Percentiles rank a stretch among this genome's conserved stretches.
These are phyloP conservation scores for Umbellularia californica DNA, from an alignment of 164 flowering plant species.

Conservation along the genomic window DNA sequence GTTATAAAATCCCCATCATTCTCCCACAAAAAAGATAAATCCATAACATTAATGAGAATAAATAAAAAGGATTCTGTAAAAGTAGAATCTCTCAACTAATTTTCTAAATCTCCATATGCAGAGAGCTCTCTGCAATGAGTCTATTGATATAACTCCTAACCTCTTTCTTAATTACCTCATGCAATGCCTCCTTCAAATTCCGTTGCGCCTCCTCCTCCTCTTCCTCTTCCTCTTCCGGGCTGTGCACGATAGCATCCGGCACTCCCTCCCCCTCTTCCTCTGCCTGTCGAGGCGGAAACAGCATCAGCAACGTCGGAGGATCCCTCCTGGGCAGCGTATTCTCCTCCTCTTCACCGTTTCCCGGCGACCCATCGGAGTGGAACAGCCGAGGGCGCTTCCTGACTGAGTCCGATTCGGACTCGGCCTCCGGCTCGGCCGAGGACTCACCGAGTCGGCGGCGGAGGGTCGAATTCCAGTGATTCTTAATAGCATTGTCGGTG, in stretches of 20 bases:
- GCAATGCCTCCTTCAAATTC: slow-evolving; percentile 39
- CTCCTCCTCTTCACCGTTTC: slow-evolving; percentile 2
- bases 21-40: neutral
- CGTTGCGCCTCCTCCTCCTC: slow-evolving; percentile 23
- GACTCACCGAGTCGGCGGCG: slow-evolving; percentile 29
- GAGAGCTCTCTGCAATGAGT: slow-evolving; percentile 44
- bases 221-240: neutral
- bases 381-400: slow-evolving; percentile 19
- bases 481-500: slow-evolving; percentile 73
- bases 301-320: slow-evolving; percentile 24
- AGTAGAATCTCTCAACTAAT: neutral
- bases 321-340: neutral
- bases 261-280: slow-evolving; percentile 1
- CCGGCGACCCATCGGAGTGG: slow-evolving; percentile 8
- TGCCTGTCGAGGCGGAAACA: slow-evolving; percentile 30
- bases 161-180: slow-evolving; percentile 52
- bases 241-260: neutral
- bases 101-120: neutral
- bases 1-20: neutral
- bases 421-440: slow-evolving; percentile 21
- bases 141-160: slow-evolving; percentile 44
- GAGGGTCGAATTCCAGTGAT: slow-evolving; percentile 71
- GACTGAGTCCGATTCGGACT: slow-evolving; percentile 24
- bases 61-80: neutral
- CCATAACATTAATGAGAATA: too few species aligned